phyloP scores from a whole-genome alignment of 106 monocot genomes.

The Posidonia australis region DNA sequence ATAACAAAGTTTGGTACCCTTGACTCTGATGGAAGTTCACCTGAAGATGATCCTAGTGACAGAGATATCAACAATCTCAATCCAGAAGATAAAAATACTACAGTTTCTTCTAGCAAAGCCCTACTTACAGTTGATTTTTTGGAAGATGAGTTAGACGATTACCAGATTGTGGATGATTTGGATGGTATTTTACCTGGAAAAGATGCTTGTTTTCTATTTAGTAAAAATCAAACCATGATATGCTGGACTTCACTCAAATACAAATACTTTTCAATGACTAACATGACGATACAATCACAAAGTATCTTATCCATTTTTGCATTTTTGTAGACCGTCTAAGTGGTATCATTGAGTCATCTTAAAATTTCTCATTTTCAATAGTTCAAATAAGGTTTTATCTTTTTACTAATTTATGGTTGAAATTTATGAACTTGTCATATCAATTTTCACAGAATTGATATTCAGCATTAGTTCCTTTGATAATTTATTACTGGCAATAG shows the following conservation, averaged over 20 bases:
- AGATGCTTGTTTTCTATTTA: neutral
- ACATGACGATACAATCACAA: no score
- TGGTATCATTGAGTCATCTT: no score
- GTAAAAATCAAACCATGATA: neutral
- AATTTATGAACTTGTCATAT: no score
- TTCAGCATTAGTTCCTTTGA: no score
- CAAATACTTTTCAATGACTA: no score
- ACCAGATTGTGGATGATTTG: slow-evolving; percentile 49
- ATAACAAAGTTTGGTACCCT: slow-evolving; percentile 8
- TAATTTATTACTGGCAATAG: no score
- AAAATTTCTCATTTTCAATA: no score
- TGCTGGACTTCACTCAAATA: neutral
- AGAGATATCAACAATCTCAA: slow-evolving; percentile 6
- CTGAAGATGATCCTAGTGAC: slow-evolving; percentile 14
- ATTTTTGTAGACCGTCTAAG: no score
- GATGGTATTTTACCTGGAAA: slow-evolving; percentile 43
- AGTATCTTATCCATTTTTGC: no score
- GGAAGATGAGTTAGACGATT: slow-evolving; percentile 67
- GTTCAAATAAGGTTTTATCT: no score
- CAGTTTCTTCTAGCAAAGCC: slow-evolving; percentile 7
- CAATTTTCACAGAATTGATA: no score
- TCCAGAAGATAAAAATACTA: slow-evolving; percentile 14
- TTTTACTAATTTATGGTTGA: no score
- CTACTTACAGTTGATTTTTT: slow-evolving; percentile 45
- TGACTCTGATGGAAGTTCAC: slow-evolving; percentile 27